Evolutionary conservation across 305 asterid genomes (phyloP).

Genomic region (Fraxinus ornus): DNA sequence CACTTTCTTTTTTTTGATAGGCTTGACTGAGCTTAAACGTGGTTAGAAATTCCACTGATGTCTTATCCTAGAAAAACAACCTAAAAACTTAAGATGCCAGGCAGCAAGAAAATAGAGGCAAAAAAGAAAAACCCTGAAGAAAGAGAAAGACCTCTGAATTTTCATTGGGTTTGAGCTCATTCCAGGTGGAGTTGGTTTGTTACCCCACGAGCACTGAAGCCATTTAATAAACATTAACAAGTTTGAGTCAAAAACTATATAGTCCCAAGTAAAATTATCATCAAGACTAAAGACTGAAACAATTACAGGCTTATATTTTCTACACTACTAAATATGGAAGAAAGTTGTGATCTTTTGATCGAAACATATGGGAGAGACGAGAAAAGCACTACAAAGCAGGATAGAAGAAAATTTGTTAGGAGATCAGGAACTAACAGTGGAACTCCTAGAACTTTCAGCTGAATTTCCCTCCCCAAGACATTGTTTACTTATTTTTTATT

Average conservation of each 20-base stretch:
- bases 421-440: neutral
- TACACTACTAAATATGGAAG: neutral
- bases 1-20: no score
- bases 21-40: no score
- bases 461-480: neutral
- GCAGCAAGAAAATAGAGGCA: no score
- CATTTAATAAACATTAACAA: neutral
- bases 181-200: conserved; percentile 56
- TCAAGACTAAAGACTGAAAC: neutral
- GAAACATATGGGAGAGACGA: neutral
- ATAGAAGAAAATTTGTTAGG: neutral
- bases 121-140: no score
- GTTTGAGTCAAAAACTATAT: neutral
- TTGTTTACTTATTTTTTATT: neutral
- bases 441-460: neutral
- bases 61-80: no score
- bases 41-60: no score
- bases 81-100: no score
- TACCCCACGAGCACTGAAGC: conserved; percentile 51
- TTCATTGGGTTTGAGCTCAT: conserved; percentile 39
- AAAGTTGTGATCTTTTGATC: neutral
- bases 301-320: neutral
- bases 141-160: no score
- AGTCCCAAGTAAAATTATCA: neutral
- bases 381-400: neutral